Evolutionary conservation across 1,284 basidiomycete genomes (phyloP).

Genomic region (Veloboletus limbatus): DNA sequence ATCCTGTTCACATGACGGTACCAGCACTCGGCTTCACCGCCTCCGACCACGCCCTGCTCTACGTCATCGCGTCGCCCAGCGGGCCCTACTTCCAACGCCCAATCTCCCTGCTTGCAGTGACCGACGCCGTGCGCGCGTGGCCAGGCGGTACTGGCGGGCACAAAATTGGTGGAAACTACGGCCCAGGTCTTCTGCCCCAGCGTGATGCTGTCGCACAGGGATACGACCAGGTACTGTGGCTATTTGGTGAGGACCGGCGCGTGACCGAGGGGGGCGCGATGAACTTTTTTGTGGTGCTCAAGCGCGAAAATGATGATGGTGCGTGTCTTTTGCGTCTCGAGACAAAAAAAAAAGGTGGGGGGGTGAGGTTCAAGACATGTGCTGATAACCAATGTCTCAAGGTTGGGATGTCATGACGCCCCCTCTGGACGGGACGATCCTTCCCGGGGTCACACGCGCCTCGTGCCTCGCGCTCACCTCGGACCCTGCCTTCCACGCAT

Average conservation of each 20-base stretch:
- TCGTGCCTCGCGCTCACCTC: constrained; percentile 64
- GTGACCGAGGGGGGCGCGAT: constrained; percentile 57
- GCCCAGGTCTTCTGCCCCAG: constrained; percentile 66
- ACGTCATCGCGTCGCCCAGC: constrained; percentile 63
- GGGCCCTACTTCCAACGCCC: constrained; percentile 76
- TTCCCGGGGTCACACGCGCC: constrained; percentile 74
- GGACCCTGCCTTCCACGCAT: constrained; percentile 23
- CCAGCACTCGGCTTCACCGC: constrained; percentile 63
- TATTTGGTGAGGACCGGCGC: constrained; percentile 34
- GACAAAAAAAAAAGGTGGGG: background rate
- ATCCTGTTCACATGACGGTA: background rate
- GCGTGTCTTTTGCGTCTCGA: constrained; percentile 13
- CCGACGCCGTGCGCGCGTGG: constrained; percentile 74
- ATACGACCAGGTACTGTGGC: constrained; percentile 70
- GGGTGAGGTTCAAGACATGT: no score
- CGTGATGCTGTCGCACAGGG: constrained; percentile 60
- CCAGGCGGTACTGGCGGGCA: constrained; percentile 73
- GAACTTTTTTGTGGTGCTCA: constrained; percentile 61
- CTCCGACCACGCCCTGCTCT: constrained; percentile 70
- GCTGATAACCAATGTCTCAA: constrained; percentile 19
- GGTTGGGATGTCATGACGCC: constrained; percentile 71
- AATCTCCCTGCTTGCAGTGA: constrained; percentile 69
- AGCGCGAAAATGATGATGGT: constrained; percentile 43
- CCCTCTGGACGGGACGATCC: constrained; percentile 71
- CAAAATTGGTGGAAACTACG: constrained; percentile 73